These are phyloP conservation scores for Penicillium simplicissimum DNA, from an alignment of 495 filamentous ascomycete species.

Conservation along the genomic window DNA sequence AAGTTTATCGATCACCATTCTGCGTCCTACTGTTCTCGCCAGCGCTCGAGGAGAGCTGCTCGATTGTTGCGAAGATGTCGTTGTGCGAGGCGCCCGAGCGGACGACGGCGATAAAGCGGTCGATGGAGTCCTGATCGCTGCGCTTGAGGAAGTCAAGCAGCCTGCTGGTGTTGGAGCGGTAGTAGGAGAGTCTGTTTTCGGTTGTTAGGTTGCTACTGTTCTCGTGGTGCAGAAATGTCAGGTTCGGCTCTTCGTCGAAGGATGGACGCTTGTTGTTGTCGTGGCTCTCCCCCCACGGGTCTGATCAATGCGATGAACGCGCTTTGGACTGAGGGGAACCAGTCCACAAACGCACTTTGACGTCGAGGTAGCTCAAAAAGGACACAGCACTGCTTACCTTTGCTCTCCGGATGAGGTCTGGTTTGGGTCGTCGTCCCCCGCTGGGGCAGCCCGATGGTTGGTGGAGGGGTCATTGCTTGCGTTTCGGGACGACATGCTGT, in stretches of 20 bases:
- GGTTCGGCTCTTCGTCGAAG: neutral
- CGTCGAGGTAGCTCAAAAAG: neutral
- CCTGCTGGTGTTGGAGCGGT: slow-evolving; percentile 32
- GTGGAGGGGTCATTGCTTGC: neutral
- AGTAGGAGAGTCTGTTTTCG: slow-evolving; percentile 25
- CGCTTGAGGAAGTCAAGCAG: slow-evolving; percentile 32
- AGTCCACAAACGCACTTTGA: neutral
- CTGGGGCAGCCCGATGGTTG: neutral
- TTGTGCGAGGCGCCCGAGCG: slow-evolving; percentile 37
- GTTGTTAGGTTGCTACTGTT: neutral
- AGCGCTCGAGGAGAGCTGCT: slow-evolving; percentile 7
- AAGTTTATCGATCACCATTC: neutral
- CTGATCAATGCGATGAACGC: neutral
- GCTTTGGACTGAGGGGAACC: neutral
- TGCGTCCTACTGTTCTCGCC: neutral
- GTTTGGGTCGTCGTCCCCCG: neutral
- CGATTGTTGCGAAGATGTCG: slow-evolving; percentile 31
- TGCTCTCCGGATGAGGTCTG: neutral
- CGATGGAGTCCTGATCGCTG: slow-evolving; percentile 27
- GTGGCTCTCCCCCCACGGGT: neutral
- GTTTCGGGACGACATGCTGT: neutral
- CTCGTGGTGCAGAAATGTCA: neutral
- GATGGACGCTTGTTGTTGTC: neutral
- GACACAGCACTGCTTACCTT: neutral
- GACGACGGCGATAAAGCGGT: slow-evolving; percentile 32